Evolutionary conservation across 306 rosid genomes (phyloP).

Genomic region (Quercus rubra): DNA sequence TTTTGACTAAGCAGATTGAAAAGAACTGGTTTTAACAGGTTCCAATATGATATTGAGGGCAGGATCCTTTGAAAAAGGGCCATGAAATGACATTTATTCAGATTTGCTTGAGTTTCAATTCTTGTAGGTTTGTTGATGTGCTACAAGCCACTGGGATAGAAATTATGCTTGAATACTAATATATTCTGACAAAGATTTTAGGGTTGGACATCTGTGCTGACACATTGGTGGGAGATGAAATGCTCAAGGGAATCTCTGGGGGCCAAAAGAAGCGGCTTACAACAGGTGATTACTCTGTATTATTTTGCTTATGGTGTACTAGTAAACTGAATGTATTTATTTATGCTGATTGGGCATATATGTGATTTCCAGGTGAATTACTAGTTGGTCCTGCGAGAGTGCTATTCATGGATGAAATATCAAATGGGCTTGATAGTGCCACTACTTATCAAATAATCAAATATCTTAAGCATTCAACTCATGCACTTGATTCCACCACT

Average conservation of each 20-base stretch:
- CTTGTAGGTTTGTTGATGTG: background rate
- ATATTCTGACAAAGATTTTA: conserved; percentile 86
- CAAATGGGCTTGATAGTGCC: conserved; percentile 95
- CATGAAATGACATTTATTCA: background rate
- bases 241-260: conserved; percentile 98
- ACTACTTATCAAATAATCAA: conserved; percentile 89
- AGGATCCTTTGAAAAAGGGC: background rate
- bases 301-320: conserved; percentile 16
- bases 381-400: conserved; percentile 98
- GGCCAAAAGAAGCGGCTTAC: conserved; percentile 99
- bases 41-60: background rate
- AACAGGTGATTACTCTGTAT: conserved; percentile 54
- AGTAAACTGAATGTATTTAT: conserved; percentile 18
- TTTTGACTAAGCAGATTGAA: background rate
- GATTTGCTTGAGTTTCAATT: background rate
- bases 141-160: background rate
- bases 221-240: conserved; percentile 98
- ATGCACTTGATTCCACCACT: conserved; percentile 84
- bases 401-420: conserved; percentile 96
- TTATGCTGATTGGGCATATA: conserved; percentile 26
- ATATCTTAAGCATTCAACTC: conserved; percentile 87
- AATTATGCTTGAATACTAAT: conserved; percentile 38
- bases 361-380: conserved; percentile 73
- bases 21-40: background rate
- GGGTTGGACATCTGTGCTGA: conserved; percentile 99